Base-by-base conservation (phyloP, 192 early-diverging fungal species). In the Umbelopsis isabellina region DNA sequence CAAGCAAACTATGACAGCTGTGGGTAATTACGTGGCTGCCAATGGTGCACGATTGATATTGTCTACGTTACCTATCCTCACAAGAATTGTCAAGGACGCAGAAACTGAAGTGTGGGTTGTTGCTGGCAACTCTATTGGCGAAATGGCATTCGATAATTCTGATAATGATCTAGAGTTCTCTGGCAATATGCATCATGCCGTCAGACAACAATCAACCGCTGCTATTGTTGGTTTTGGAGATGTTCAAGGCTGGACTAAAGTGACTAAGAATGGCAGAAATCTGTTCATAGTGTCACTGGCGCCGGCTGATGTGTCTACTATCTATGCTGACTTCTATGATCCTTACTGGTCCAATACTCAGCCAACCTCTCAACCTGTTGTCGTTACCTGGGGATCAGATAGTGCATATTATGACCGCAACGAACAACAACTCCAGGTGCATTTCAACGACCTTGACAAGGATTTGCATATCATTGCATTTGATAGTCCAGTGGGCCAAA, bases 91-190 rank as follows among this genome's bases (percentile, higher is more conserved):
- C 23, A 33, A 67, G 2, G 15, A 52, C 1, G 67, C 50, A 4
- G 80, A 72, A 6, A 75, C 80, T 12, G 89, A 92, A 67, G 75
- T 91, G 3, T 91, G 91, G 91, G 77, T 93, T 49, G 72, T 88
- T 0, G 82, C 87, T 35, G 72, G 80, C 30, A 86, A 89, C 37
- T 37, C 69, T 11, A 30, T 78, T 5, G 90, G 90, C 10, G 83
- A 86, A 58, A 71, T 93, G 65, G 87, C 88, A 0, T 93, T 93
- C 68, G 75, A 83, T 11, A 80, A 84, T 20, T 13, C 25, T 27
- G 27, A 6, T 2, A 58, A 72, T 1, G 61, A 67, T 25, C 13
- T 91, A 23, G 50, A 67, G 6, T 51, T 88, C 4, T 72, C 41
- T 15, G 81, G 83, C 49, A 65, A 67, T 10, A 65, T 86, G 65